These are phyloP conservation scores for Scheffersomyces amazonensis DNA, from an alignment of 805 yeast genomes.

Conservation along the genomic window DNA sequence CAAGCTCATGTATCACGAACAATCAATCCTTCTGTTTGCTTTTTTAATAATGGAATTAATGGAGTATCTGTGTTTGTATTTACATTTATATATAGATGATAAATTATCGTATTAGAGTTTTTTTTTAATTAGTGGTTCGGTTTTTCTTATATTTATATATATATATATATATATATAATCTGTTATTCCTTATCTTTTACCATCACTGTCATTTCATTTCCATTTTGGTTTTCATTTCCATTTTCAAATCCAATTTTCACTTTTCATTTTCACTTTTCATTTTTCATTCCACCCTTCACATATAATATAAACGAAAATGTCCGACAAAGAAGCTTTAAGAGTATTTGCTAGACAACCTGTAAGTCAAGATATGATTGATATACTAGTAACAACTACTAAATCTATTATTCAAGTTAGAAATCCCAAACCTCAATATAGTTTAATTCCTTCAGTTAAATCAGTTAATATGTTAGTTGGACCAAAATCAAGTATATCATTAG, in stretches of 20 bases:
- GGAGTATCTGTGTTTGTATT: too few relatives aligned
- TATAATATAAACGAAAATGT: too few relatives aligned
- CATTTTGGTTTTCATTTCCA: neutral
- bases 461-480: conserved; percentile 20
- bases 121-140: too few relatives aligned
- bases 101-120: too few relatives aligned
- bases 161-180: neutral
- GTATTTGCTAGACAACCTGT: conserved; percentile 57
- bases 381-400: conserved; percentile 55
- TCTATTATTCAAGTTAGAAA: conserved; percentile 48
- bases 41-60: too few relatives aligned
- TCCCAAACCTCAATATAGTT: conserved; percentile 12
- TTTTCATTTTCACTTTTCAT: neutral
- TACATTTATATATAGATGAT: too few relatives aligned
- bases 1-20: neutral
- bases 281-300: neutral
- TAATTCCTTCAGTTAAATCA: conserved; percentile 39
- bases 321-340: conserved; percentile 46
- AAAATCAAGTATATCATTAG: conserved; percentile 32
- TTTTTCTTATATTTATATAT: neutral
- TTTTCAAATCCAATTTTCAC: neutral
- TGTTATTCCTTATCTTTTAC: neutral
- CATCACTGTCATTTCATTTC: too few relatives aligned
- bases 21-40: too few relatives aligned
- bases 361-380: conserved; percentile 53